Conservation (phyloP, 1,139 yeast genomes). For the Hansenula lynferdii region DNA sequence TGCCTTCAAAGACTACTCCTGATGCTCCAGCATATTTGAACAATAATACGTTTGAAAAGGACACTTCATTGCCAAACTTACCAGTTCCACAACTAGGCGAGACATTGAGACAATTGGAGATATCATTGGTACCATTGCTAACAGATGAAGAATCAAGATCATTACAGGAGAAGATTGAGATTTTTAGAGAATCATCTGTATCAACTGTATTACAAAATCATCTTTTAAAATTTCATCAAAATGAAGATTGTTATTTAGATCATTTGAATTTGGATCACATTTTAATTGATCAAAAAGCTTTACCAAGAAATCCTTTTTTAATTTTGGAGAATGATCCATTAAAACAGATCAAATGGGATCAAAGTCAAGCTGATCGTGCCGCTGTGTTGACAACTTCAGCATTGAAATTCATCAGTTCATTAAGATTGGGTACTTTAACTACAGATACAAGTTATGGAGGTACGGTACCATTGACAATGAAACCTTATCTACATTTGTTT, state of each 20-base stretch:
- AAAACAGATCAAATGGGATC: slow-evolving; percentile 40
- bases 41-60: background rate
- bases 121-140: slow-evolving; percentile 46
- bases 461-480: slow-evolving; percentile 55
- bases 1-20: slow-evolving; percentile 1
- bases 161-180: slow-evolving; percentile 32
- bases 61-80: slow-evolving; percentile 36
- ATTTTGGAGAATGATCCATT: slow-evolving; percentile 71
- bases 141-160: slow-evolving; percentile 11
- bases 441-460: slow-evolving; percentile 54
- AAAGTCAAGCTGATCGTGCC: slow-evolving; percentile 62
- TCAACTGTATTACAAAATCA: slow-evolving; percentile 50
- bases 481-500: slow-evolving; percentile 58
- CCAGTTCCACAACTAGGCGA: slow-evolving; percentile 48
- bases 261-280: slow-evolving; percentile 47
- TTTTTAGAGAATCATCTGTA: slow-evolving; percentile 37
- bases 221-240: slow-evolving; percentile 36
- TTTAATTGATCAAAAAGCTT: slow-evolving; percentile 65
- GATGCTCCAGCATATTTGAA: background rate
- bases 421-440: slow-evolving; percentile 47
- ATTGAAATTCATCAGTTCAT: slow-evolving; percentile 56
- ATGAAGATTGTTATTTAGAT: slow-evolving; percentile 54
- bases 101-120: slow-evolving; percentile 42
- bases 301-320: slow-evolving; percentile 73
- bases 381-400: slow-evolving; percentile 63